A percentile compares a stretch with the other conserved stretches of the same genome.
These are phyloP conservation scores for Narthecium ossifragum DNA, from an alignment of 106 monocot genomes.

Conservation along the genomic window DNA sequence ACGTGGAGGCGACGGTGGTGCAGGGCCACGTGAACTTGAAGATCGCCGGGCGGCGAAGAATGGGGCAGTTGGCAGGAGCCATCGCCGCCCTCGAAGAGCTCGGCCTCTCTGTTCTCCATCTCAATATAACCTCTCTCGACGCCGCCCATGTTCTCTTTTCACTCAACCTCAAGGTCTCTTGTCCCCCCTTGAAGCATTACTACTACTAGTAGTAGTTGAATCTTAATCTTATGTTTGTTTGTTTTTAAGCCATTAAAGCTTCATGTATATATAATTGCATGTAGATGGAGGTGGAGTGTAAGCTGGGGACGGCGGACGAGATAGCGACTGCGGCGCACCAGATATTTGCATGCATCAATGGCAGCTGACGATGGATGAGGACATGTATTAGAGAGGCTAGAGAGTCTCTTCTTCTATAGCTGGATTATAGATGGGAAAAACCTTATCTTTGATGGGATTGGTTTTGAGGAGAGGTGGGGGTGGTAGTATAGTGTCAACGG, in stretches of 20 bases:
- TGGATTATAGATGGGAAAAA: not conserved
- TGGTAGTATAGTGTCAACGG: not conserved
- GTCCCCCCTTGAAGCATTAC: not conserved
- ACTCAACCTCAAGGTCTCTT: conserved; percentile 73
- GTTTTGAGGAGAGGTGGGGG: not conserved
- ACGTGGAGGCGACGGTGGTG: conserved; percentile 66
- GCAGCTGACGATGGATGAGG: not conserved
- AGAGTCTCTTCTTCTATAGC: no score
- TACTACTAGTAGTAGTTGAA: not conserved
- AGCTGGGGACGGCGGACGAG: conserved; percentile 70
- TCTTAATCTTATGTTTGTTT: not conserved
- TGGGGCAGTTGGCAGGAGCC: conserved; percentile 46
- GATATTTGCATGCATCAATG: conserved; percentile 55
- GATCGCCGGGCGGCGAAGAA: conserved; percentile 38
- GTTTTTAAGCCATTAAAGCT: not conserved
- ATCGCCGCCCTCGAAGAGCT: conserved; percentile 72
- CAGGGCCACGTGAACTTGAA: conserved; percentile 77
- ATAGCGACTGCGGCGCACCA: conserved; percentile 79
- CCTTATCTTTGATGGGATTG: not conserved
- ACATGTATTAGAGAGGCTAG: not conserved
- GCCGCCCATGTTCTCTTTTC: conserved; percentile 54
- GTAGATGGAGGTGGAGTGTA: conserved; percentile 81
- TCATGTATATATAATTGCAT: not conserved
- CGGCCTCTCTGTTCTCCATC: conserved; percentile 59
- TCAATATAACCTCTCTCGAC: conserved; percentile 56